These are phyloP conservation scores for Astrothelium macrocarpum DNA, from an alignment of 495 filamentous ascomycete genomes.

Conservation along the genomic window DNA sequence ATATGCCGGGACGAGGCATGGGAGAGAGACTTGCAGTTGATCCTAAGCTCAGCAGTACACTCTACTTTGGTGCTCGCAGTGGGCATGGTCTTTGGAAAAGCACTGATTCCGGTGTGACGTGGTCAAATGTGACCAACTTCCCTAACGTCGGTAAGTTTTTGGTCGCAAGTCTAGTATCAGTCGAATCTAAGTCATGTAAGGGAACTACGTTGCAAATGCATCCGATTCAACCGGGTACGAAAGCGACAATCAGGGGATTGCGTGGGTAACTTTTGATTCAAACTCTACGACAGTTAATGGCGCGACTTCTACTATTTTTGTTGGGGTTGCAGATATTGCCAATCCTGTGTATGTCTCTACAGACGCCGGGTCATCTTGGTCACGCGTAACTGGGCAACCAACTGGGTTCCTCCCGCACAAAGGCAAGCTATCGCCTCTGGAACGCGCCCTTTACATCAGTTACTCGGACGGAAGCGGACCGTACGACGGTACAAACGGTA, in stretches of 20 bases:
- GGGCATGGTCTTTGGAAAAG: constrained; percentile 56
- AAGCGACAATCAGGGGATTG: constrained; percentile 41
- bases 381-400: constrained; percentile 40
- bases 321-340: constrained; percentile 42
- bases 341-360: constrained; percentile 45
- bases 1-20: constrained; percentile 57
- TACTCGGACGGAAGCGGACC: constrained; percentile 48
- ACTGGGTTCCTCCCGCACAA: constrained; percentile 47
- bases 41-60: constrained; percentile 44
- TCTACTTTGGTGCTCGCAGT: constrained; percentile 51
- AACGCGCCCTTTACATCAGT: constrained; percentile 48
- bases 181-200: background rate
- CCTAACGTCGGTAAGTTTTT: constrained; percentile 35
- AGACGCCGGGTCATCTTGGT: constrained; percentile 45
- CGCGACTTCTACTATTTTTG: constrained; percentile 49
- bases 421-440: constrained; percentile 41
- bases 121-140: constrained; percentile 49
- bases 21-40: constrained; percentile 55
- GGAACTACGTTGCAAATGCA: constrained; percentile 40
- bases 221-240: constrained; percentile 38
- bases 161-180: background rate
- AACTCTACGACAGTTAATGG: constrained; percentile 38
- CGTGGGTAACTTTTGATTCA: constrained; percentile 48
- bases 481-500: constrained; percentile 44
- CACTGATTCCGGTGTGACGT: constrained; percentile 46